phyloP scores from a whole-genome alignment of 345 rosid species.

The Linum tenue region DNA sequence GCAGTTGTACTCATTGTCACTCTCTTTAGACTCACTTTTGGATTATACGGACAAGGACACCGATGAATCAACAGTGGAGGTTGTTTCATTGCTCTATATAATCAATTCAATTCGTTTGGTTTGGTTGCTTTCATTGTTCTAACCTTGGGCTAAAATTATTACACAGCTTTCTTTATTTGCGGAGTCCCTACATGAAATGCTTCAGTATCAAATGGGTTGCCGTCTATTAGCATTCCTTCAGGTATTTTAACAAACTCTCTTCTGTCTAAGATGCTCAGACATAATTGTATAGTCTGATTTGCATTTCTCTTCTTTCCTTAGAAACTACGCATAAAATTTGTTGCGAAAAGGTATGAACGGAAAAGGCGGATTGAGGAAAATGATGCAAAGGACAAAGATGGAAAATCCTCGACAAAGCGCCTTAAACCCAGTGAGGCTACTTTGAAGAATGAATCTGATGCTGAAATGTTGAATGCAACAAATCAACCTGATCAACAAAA shows the following conservation, averaged over 20 bases:
- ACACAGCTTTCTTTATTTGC: slow-evolving; percentile 88
- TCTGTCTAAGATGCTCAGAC: not conserved
- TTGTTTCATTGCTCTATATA: slow-evolving; percentile 14
- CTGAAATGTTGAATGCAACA: slow-evolving; percentile 25
- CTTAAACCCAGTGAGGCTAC: slow-evolving; percentile 45
- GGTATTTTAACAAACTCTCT: slow-evolving; percentile 35
- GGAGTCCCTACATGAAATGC: slow-evolving; percentile 83
- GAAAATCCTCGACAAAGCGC: slow-evolving; percentile 36
- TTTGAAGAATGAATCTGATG: slow-evolving; percentile 30
- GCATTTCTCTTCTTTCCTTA: slow-evolving; percentile 17
- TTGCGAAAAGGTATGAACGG: slow-evolving; percentile 58
- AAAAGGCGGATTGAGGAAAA: slow-evolving; percentile 66
- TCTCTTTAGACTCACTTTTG: slow-evolving; percentile 86
- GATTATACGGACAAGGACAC: slow-evolving; percentile 81
- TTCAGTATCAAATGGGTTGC: slow-evolving; percentile 90
- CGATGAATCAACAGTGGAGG: slow-evolving; percentile 96
- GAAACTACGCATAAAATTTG: slow-evolving; percentile 61
- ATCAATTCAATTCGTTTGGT: not conserved
- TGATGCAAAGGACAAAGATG: slow-evolving; percentile 34
- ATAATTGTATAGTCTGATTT: not conserved
- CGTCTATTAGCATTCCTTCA: slow-evolving; percentile 67
- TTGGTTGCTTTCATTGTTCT: not conserved
- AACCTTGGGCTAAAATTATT: slow-evolving; percentile 1
- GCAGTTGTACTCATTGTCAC: slow-evolving; percentile 68
- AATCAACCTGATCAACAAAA: slow-evolving; percentile 18